These are phyloP conservation scores for Rhizopogon vulgaris DNA, from an alignment of 768 basidiomycete genomes.

Conservation along the genomic window DNA sequence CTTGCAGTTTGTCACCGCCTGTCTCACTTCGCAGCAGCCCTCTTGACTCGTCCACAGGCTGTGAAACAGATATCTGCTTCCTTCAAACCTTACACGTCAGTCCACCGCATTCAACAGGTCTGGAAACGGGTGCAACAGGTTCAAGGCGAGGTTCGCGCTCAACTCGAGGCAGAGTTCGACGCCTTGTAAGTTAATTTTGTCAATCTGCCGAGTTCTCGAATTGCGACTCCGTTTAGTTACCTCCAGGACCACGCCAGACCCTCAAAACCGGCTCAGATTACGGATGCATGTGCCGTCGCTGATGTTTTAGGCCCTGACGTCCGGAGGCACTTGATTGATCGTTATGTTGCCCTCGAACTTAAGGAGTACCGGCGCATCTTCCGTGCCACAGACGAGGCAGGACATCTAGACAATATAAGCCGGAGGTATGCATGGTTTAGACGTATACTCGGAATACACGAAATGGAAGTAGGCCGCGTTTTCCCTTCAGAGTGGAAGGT, in stretches of 20 bases:
- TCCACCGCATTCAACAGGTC: constrained; percentile 71
- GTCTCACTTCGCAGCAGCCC: neutral
- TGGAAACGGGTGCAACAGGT: constrained; percentile 77
- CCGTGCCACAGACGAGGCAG: constrained; percentile 88
- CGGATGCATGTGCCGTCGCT: constrained; percentile 82
- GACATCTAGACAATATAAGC: constrained; percentile 91
- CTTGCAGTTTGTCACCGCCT: constrained; percentile 47
- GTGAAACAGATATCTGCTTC: constrained; percentile 79
- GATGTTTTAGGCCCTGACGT: constrained; percentile 87
- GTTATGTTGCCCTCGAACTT: constrained; percentile 84
- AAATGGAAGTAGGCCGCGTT: constrained; percentile 76
- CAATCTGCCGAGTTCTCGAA: neutral
- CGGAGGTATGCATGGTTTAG: constrained; percentile 95
- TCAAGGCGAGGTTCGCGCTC: constrained; percentile 74
- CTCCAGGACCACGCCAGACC: constrained; percentile 69
- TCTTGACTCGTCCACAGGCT: constrained; percentile 42
- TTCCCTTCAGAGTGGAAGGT: constrained; percentile 88
- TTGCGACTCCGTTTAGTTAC: constrained; percentile 45
- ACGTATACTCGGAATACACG: constrained; percentile 76
- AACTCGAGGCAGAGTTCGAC: constrained; percentile 89
- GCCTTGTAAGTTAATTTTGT: constrained; percentile 60
- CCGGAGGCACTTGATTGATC: constrained; percentile 73
- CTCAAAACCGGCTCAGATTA: constrained; percentile 57
- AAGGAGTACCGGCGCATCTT: constrained; percentile 97
- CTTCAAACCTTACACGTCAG: constrained; percentile 74